Percentiles rank a stretch among this genome's conserved stretches.
Evolutionary conservation across 129 eudicot species (phyloP).

Genomic region (Escallonia herrerae): DNA sequence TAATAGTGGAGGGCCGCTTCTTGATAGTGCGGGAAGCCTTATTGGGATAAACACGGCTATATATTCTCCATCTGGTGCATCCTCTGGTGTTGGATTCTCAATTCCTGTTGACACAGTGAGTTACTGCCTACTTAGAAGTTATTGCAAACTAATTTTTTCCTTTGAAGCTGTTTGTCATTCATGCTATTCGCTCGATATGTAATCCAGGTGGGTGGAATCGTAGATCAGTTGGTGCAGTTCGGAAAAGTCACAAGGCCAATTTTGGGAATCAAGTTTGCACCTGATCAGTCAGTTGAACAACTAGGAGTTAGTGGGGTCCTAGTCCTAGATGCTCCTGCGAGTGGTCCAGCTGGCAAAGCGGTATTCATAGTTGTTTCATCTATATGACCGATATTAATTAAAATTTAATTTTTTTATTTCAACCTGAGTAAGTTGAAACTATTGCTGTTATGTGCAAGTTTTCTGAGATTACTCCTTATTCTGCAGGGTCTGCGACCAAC

Average conservation of each 20-base stretch:
- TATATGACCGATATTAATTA: slow-evolving; percentile 1
- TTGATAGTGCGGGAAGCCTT: slow-evolving; percentile 78
- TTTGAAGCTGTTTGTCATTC: background rate
- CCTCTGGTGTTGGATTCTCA: slow-evolving; percentile 87
- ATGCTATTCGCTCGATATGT: background rate
- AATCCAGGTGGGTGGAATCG: slow-evolving; percentile 74
- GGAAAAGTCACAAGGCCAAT: slow-evolving; percentile 91
- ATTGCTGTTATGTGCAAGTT: background rate
- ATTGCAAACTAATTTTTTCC: background rate
- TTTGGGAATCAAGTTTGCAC: slow-evolving; percentile 85
- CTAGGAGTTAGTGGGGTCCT: slow-evolving; percentile 88
- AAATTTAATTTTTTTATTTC: background rate
- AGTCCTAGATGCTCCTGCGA: slow-evolving; percentile 76
- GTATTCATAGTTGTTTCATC: slow-evolving; percentile 27
- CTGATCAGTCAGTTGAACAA: slow-evolving; percentile 88
- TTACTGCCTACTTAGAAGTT: slow-evolving; percentile 6
- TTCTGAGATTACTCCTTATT: slow-evolving; percentile 2
- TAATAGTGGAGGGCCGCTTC: slow-evolving; percentile 92
- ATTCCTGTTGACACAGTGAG: slow-evolving; percentile 93
- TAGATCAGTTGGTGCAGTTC: slow-evolving; percentile 81
- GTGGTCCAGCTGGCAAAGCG: slow-evolving; percentile 96
- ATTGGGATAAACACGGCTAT: slow-evolving; percentile 89
- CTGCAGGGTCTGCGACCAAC: slow-evolving; percentile 71
- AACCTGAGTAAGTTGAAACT: slow-evolving; percentile 1
- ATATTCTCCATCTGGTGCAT: slow-evolving; percentile 90